A percentile compares a stretch with the other conserved stretches of the same genome.
phyloP scores from a whole-genome alignment of 768 basidiomycete species.

The Mycena capillaripes region DNA sequence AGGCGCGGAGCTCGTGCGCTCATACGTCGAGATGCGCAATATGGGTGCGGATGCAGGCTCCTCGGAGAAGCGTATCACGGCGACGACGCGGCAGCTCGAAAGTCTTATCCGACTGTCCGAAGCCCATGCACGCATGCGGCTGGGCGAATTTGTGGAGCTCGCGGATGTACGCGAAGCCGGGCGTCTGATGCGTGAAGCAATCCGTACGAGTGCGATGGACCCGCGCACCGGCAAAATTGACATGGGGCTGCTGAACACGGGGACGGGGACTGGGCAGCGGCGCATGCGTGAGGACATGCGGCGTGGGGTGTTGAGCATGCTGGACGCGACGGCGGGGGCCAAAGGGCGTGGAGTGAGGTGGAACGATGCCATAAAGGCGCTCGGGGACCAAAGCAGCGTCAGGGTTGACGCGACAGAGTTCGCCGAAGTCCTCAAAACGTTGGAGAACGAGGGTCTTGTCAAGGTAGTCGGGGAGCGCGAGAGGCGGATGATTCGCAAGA shows the following conservation, averaged over 20 bases:
- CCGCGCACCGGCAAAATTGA: conserved; percentile 98
- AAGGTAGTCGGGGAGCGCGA: conserved; percentile 93
- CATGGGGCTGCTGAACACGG: conserved; percentile 95
- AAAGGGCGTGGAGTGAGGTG: conserved; percentile 80
- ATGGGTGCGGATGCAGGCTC: conserved; percentile 91
- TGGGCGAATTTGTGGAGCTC: conserved; percentile 88
- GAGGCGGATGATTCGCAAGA: conserved; percentile 80
- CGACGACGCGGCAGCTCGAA: conserved; percentile 97
- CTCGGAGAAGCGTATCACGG: conserved; percentile 95
- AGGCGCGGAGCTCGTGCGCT: conserved; percentile 83
- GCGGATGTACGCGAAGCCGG: conserved; percentile 91
- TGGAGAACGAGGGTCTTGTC: conserved; percentile 90
- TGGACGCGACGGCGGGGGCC: conserved; percentile 66
- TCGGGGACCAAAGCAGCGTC: conserved; percentile 89
- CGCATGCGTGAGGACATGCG: conserved; percentile 92
- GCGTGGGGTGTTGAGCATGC: conserved; percentile 78
- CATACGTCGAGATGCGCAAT: conserved; percentile 95
- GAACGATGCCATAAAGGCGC: conserved; percentile 82
- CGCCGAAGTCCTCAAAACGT: conserved; percentile 76
- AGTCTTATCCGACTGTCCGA: conserved; percentile 97
- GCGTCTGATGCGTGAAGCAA: conserved; percentile 96
- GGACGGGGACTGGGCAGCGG: conserved; percentile 89
- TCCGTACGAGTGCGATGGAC: conserved; percentile 95
- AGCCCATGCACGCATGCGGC: conserved; percentile 96
- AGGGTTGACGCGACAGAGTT: conserved; percentile 88